Evolutionary conservation across 2,329 filamentous ascomycete genomes (phyloP), one percentile per base, ranked within the genome.

Genomic region (Ceratocystis variospora): DNA sequence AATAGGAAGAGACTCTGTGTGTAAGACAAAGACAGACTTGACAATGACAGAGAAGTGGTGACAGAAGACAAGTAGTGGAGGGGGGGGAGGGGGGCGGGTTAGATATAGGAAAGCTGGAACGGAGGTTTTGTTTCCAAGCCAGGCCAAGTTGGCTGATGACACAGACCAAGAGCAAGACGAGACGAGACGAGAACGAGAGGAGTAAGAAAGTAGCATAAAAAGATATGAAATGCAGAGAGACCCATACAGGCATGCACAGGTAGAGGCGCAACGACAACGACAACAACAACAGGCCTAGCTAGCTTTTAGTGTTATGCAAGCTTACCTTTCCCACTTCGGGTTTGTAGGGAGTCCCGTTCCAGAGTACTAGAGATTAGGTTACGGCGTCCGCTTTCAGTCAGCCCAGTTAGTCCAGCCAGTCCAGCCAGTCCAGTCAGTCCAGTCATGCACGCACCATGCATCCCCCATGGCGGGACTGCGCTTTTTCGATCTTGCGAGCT

Each of bases 331-430:
- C 12, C 37, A 41, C 10, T 12, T 41, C 55, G 55, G 55, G 55
- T 59, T 59, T 15, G 31, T 59, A 59, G 55, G 55, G 55, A 59
- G 55, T 33, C 33, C 55, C 55, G 28, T 59, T 59, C 55, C 55
- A 59, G 55, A 25, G 17, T 0, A 22, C 48, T 22, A 22, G 17
- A 59, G 33, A 37, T 25, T 37, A 59, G 55, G 55, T 25, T 31
- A 59, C 55, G 28, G 55, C 55, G 28, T 33, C 53, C 53, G 53
- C 53, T 37, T 59, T 19, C 55, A 37, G 55, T 59, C 55, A 41
- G 37, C 10, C 37, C 37, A 41, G 37, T 41, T 7, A 37, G 37
- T 41, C 37, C 37, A 37, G 22, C 22, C 22, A 22, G 22, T 22
- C 22, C 22, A 22, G 22, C 22, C 22, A 22, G 22, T 22, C 22